Evolutionary conservation across 2,329 filamentous ascomycete species (phyloP).

Genomic region (Trichophaea hybrida): DNA sequence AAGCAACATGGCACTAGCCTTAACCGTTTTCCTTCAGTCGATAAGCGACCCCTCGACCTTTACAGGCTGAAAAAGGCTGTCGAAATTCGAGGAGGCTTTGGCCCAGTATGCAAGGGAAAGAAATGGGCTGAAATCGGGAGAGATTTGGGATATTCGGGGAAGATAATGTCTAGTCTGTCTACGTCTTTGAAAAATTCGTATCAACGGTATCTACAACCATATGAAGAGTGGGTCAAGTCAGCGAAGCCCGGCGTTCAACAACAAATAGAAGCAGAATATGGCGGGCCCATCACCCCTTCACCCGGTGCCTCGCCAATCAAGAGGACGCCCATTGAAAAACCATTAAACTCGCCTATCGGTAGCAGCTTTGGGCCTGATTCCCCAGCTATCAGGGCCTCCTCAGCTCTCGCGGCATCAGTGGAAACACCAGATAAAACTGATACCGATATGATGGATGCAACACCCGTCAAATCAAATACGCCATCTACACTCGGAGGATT

Average conservation of each 20-base stretch:
- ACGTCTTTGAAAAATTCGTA: conserved; percentile 98
- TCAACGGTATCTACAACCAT: conserved; percentile 89
- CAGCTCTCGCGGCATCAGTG: conserved; percentile 41
- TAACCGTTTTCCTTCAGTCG: conserved; percentile 86
- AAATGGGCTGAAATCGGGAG: conserved; percentile 98
- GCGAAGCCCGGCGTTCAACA: conserved; percentile 96
- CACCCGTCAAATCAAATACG: conserved; percentile 33
- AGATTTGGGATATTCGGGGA: conserved; percentile 92
- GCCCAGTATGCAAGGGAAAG: conserved; percentile 91
- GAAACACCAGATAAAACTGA: conserved; percentile 31
- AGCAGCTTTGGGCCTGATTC: conserved; percentile 45
- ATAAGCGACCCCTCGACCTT: conserved; percentile 90
- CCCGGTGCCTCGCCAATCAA: conserved; percentile 64
- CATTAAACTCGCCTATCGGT: conserved; percentile 17
- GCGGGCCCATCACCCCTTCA: conserved; percentile 70
- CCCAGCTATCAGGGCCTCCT: conserved; percentile 46
- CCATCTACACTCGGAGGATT: conserved; percentile 41
- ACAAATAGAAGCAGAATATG: conserved; percentile 82
- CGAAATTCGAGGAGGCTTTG: conserved; percentile 84
- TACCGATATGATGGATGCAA: conserved; percentile 32
- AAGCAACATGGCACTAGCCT: conserved; percentile 91
- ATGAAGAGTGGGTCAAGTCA: conserved; percentile 81
- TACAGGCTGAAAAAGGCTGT: conserved; percentile 96
- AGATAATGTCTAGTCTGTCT: conserved; percentile 98
- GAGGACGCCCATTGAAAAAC: conserved; percentile 30